Conservation (phyloP, 257 asterid species). For the Ilex asprella region DNA sequence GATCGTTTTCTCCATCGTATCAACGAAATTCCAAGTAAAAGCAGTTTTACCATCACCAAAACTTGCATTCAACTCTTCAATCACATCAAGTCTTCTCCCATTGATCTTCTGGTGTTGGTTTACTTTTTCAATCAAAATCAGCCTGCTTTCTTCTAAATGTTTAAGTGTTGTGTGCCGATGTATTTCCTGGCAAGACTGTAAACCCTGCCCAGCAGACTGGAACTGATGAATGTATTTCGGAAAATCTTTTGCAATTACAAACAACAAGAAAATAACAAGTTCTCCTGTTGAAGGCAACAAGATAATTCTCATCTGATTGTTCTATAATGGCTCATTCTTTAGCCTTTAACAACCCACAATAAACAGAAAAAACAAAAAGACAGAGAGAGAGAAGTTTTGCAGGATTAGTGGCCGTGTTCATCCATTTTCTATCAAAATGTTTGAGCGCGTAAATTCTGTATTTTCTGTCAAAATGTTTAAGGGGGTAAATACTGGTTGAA, state of each 20-base stretch:
- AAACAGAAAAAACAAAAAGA: too few species aligned
- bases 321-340: too few species aligned
- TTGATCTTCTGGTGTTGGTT: constrained; percentile 18
- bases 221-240: background rate
- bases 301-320: too few species aligned
- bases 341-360: too few species aligned
- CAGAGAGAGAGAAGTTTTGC: background rate
- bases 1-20: constrained; percentile 4
- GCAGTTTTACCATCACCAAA: constrained; percentile 23
- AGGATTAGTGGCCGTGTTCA: too few species aligned
- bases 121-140: constrained; percentile 26
- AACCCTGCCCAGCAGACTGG: constrained; percentile 18
- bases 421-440: too few species aligned
- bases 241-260: background rate
- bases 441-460: too few species aligned
- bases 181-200: constrained; percentile 18
- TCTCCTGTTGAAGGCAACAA: too few species aligned
- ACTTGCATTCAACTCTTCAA: constrained; percentile 32
- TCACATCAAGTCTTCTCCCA: constrained; percentile 12
- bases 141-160: constrained; percentile 37
- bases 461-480: too few species aligned
- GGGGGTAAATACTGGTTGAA: too few species aligned
- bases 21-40: constrained; percentile 15
- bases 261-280: too few species aligned
- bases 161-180: constrained; percentile 28